A percentile compares a stretch with the other conserved stretches of the same genome.
phyloP scores from a whole-genome alignment of 768 basidiomycete species.

The Chalciporus chontae region DNA sequence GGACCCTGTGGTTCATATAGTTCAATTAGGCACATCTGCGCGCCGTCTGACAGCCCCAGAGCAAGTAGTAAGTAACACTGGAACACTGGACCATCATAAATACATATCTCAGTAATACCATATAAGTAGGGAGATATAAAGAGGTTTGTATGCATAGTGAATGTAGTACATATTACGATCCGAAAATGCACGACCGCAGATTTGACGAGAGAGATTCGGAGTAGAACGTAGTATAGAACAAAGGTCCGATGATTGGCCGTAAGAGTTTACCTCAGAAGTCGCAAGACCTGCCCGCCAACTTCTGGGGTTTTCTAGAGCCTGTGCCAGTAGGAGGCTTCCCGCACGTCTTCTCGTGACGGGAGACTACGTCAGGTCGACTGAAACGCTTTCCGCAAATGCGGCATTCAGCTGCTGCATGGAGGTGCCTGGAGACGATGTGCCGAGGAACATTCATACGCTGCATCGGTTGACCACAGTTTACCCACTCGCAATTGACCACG shows the following conservation, averaged over 20 bases:
- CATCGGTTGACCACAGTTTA: constrained; percentile 17
- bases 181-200: constrained; percentile 5
- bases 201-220: neutral
- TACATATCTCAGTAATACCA: neutral
- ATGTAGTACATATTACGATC: constrained; percentile 7
- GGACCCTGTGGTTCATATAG: neutral
- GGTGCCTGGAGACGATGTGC: constrained; percentile 28
- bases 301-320: constrained; percentile 2
- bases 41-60: neutral
- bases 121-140: neutral
- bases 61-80: neutral
- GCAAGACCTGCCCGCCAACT: neutral
- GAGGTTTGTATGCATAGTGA: neutral
- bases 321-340: neutral
- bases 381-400: constrained; percentile 22
- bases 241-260: neutral
- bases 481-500: constrained; percentile 22
- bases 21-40: neutral
- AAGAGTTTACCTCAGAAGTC: neutral
- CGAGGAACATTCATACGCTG: constrained; percentile 31
- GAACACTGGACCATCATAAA: neutral
- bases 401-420: constrained; percentile 21
- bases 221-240: constrained; percentile 1
- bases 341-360: constrained; percentile 26
- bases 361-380: constrained; percentile 27